Evolutionary conservation across 2,329 filamentous ascomycete genomes (phyloP), one percentile per base, ranked within the genome.

Genomic region (Cercospora brassicicola): DNA sequence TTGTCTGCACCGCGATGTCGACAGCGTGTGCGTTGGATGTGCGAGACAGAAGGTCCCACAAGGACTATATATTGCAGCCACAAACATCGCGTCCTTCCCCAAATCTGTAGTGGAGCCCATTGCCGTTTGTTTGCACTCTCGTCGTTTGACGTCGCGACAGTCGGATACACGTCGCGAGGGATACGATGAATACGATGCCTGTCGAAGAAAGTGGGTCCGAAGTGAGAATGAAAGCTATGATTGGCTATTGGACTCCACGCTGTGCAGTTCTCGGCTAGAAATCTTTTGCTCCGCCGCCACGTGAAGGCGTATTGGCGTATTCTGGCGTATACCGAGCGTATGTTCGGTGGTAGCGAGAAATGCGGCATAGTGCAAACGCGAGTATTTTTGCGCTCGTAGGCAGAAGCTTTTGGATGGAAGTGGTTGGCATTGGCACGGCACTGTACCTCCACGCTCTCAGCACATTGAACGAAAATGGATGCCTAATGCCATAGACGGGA

Each of bases 101-200:
- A 55, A 28, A 8, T 55, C 10, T 55, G 30, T 30, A 30, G 48
- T 30, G 48, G 48, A 55, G 48, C 48, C 48, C 13, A 23, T 51
- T 23, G 20, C 45, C 18, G 18, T 23, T 53, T n/a, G 48, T 55
- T 55, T 55, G 48, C 23, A 20, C 20, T 51, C 15, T 53, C 48
- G 48, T 55, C 48, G 48, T 55, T 55, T 55, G 48, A 11, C n/a
- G 13, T 55, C 48, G 48, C 48, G 23, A 55, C 48, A 15, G 48
- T 48, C 45, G 45, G 53, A 56, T 56, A 56, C 9, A 30, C 10
- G 28, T 55, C 48, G 48, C 55, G 55, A 59, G 28, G 15, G 11
- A 59, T 36, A 59, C 55, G 55, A 59, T 30, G 55, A 36, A 59
- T 59, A 59, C 55, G 55, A 59, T 28, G 55, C 30, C 6, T 28